phyloP scores from a whole-genome alignment of 768 basidiomycete genomes.

The Mycena polygramma region DNA sequence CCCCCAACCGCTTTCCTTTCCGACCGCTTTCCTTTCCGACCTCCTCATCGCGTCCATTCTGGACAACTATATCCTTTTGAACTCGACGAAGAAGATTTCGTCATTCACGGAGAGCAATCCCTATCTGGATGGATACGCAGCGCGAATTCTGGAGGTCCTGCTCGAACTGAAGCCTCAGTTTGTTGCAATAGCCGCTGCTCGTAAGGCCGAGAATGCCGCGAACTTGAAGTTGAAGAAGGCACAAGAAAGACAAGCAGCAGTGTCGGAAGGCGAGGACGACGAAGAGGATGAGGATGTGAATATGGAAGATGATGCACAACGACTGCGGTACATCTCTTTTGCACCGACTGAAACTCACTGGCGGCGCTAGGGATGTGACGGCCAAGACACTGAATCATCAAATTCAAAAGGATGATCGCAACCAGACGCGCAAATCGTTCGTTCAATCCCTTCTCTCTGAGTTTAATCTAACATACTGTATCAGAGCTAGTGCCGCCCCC shows the following conservation, averaged over 20 bases:
- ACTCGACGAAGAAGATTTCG: background rate
- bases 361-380: background rate
- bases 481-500: no score
- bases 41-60: conserved; percentile 32
- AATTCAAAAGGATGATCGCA: no score
- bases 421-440: no score
- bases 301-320: background rate
- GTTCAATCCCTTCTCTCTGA: no score
- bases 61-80: conserved; percentile 26
- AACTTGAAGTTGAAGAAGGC: background rate
- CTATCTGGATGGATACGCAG: background rate
- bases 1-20: conserved; percentile 9
- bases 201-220: conserved; percentile 7
- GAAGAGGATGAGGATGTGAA: background rate
- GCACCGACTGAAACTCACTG: background rate
- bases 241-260: background rate
- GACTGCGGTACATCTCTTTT: background rate
- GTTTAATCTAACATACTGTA: no score
- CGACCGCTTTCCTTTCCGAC: conserved; percentile 31
- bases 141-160: conserved; percentile 25
- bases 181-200: conserved; percentile 7
- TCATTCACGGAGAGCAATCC: background rate
- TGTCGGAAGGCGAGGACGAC: background rate
- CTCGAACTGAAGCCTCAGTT: conserved; percentile 13
- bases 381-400: background rate